These are phyloP conservation scores for Selaginella moellendorffii DNA, from an alignment of 75 land plant species.

Conservation along the genomic window DNA sequence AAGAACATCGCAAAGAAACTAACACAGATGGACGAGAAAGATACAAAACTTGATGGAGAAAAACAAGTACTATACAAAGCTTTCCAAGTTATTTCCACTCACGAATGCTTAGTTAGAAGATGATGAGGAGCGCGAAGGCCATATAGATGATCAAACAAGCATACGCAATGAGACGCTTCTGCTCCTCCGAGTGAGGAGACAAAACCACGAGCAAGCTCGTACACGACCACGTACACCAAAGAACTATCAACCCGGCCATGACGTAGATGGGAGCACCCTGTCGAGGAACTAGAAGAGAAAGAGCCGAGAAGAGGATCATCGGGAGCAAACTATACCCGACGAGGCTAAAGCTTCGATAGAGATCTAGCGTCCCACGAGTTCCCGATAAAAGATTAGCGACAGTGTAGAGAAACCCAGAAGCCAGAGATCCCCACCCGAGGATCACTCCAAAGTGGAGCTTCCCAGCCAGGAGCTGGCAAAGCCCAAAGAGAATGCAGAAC, in stretches of 20 bases:
- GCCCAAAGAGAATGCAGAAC: conserved; percentile 56
- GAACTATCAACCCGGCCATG: conserved; percentile 44
- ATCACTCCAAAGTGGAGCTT: conserved; percentile 83
- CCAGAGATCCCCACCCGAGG: conserved; percentile 80
- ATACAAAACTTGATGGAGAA: no score
- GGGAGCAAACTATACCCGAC: conserved; percentile 88
- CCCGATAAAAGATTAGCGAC: conserved; percentile 92
- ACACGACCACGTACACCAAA: conserved; percentile 85
- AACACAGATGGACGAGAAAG: background rate
- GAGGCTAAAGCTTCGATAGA: conserved; percentile 70
- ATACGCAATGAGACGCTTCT: conserved; percentile 68
- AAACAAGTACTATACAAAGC: no score
- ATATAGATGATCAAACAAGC: conserved; percentile 70
- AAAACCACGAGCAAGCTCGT: conserved; percentile 48
- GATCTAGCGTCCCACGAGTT: conserved; percentile 57
- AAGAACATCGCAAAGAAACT: no score
- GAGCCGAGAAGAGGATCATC: conserved; percentile 67
- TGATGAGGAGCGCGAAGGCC: conserved; percentile 63
- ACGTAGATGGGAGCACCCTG: conserved; percentile 30
- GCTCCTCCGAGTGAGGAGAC: conserved; percentile 59
- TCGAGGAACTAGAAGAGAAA: conserved; percentile 54
- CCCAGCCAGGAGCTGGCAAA: conserved; percentile 83
- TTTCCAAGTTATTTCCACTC: no score
- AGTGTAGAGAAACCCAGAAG: conserved; percentile 62
- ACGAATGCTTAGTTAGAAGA: conserved; percentile 55